phyloP scores from a whole-genome alignment of 2,329 filamentous ascomycete species.

The Fusarium guadeloupense region DNA sequence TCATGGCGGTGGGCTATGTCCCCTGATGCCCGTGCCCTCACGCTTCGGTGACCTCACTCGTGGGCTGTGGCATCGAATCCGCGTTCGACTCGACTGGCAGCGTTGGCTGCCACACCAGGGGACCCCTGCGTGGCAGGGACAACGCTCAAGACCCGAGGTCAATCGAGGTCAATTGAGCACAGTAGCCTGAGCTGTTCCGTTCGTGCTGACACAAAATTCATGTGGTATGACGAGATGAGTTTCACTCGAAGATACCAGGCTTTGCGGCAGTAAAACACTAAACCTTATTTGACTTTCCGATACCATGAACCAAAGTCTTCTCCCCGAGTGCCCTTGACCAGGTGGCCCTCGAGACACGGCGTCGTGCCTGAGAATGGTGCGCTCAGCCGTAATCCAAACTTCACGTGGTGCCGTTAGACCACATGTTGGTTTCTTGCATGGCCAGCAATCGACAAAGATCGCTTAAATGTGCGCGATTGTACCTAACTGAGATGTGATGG shows the following conservation, averaged over 20 bases:
- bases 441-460: slow-evolving; percentile 17
- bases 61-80: slow-evolving; percentile 3
- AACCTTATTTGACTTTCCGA: neutral
- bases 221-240: neutral
- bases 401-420: slow-evolving; percentile 36
- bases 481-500: slow-evolving; percentile 36
- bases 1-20: slow-evolving; percentile 8
- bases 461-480: slow-evolving; percentile 26
- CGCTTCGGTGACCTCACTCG: slow-evolving; percentile 22
- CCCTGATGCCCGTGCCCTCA: slow-evolving; percentile 19
- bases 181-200: slow-evolving; percentile 8
- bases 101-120: slow-evolving; percentile 19
- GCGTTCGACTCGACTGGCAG: slow-evolving; percentile 19
- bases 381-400: slow-evolving; percentile 13
- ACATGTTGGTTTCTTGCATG: slow-evolving; percentile 14
- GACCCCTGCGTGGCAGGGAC: slow-evolving; percentile 30
- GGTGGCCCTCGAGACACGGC: neutral
- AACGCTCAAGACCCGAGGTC: slow-evolving; percentile 1
- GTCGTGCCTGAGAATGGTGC: slow-evolving; percentile 15
- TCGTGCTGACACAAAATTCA: neutral
- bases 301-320: neutral
- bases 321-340: neutral
- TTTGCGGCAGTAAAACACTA: neutral
- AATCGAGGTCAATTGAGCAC: slow-evolving; percentile 13
- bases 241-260: neutral